Percentiles rank a stretch among this genome's conserved stretches.
phyloP scores from a whole-genome alignment of 2,329 filamentous ascomycete genomes.

The Fusarium drepaniforme region DNA sequence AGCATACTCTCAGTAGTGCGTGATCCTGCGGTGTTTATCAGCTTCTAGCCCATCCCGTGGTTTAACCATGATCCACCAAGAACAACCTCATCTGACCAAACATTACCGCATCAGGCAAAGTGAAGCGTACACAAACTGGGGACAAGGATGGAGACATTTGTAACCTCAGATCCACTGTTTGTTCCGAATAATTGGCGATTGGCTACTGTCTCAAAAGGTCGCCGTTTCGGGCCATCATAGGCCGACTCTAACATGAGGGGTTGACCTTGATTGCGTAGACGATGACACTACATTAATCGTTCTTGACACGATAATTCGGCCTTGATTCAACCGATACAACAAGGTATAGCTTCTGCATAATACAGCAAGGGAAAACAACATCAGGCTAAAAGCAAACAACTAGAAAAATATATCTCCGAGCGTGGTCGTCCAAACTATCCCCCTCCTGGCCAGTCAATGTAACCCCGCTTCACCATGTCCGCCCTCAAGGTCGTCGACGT shows the following conservation, averaged over 20 bases:
- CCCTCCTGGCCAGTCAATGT: not conserved
- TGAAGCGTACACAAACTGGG: not conserved
- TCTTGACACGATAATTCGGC: not conserved
- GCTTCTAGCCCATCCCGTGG: not conserved
- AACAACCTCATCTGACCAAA: not conserved
- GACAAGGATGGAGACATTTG: not conserved
- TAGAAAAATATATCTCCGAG: not conserved
- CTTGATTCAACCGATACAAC: not conserved
- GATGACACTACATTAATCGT: not conserved
- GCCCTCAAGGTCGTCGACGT: constrained; percentile 22
- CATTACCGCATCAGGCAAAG: not conserved
- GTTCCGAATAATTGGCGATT: not conserved
- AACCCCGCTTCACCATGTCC: constrained; percentile 17
- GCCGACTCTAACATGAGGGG: not conserved
- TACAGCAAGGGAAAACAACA: not conserved
- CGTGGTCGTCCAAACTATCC: not conserved
- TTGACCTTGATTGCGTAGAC: not conserved
- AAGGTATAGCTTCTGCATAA: not conserved
- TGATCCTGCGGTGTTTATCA: not conserved
- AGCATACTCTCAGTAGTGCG: not conserved
- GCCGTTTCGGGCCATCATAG: not conserved
- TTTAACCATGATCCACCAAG: not conserved
- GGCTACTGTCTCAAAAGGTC: not conserved
- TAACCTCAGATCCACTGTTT: not conserved
- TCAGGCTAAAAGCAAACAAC: not conserved